These are phyloP conservation scores for Apocynum venetum DNA, from an alignment of 257 asterid genomes.

Conservation along the genomic window DNA sequence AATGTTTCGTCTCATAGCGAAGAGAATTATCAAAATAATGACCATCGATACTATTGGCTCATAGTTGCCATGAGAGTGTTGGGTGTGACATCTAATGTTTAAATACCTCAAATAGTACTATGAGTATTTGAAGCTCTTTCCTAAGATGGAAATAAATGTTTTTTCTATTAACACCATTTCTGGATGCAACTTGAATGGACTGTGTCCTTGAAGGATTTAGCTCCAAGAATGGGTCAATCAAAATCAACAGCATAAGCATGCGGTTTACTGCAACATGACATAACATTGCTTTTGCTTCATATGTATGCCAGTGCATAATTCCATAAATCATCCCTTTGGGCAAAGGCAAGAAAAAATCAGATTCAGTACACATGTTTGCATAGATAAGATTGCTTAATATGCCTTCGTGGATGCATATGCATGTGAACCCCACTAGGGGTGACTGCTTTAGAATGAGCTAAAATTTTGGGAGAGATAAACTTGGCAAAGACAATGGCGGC, in stretches of 20 bases:
- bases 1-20: too few relatives aligned
- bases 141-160: neutral
- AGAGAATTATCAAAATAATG: too few relatives aligned
- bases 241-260: slow-evolving; percentile 2
- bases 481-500: slow-evolving; percentile 8
- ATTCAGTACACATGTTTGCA: slow-evolving; percentile 5
- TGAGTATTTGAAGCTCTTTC: neutral
- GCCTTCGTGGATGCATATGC: slow-evolving; percentile 13
- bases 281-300: slow-evolving; percentile 12
- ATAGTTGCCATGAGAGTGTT: too few relatives aligned
- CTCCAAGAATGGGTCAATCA: neutral
- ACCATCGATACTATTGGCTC: too few relatives aligned
- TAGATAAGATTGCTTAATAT: slow-evolving; percentile 7
- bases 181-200: neutral
- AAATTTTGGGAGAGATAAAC: neutral
- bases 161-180: too few relatives aligned
- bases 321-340: neutral
- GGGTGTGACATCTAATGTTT: too few relatives aligned
- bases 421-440: slow-evolving; percentile 1
- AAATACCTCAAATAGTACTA: neutral
- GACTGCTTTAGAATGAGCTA: neutral
- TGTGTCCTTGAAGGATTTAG: neutral
- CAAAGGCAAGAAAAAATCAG: neutral
- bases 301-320: neutral
- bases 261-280: slow-evolving; percentile 12